Conservation (phyloP, 148 eudicot species). For the Rhododendron simsii region DNA sequence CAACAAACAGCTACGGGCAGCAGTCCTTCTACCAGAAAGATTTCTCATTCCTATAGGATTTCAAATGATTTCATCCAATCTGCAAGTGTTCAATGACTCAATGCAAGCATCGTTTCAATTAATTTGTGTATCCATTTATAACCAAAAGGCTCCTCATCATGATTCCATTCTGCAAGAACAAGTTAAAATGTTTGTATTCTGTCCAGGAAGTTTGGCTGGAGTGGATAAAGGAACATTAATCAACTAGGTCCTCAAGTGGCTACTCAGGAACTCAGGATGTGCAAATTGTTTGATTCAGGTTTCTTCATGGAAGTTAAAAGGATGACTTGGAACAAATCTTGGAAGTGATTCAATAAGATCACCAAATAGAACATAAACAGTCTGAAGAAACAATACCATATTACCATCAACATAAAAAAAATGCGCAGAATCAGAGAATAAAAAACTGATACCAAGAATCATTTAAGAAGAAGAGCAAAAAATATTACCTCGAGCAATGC, state of each 20-base stretch:
- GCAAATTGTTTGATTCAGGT: neutral
- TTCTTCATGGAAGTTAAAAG: neutral
- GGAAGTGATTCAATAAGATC: neutral
- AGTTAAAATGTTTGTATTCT: neutral
- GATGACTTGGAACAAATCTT: neutral
- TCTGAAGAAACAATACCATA: neutral
- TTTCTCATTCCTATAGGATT: neutral
- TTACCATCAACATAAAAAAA: neutral
- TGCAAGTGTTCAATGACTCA: neutral
- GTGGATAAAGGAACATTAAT: neutral
- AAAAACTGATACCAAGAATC: neutral
- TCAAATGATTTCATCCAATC: neutral
- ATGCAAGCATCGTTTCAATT: neutral
- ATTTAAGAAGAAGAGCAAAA: neutral
- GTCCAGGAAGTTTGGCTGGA: neutral
- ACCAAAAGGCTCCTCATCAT: neutral
- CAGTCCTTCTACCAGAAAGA: neutral
- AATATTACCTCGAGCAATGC: conserved; percentile 80
- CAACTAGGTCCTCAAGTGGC: neutral
- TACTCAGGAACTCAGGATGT: neutral
- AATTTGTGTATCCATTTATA: neutral
- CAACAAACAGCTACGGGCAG: neutral
- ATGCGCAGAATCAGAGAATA: neutral
- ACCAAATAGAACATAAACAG: neutral
- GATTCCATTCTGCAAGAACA: neutral